Conservation (phyloP, 2,329 filamentous ascomycete species). For the Cordyceps cicadae region DNA sequence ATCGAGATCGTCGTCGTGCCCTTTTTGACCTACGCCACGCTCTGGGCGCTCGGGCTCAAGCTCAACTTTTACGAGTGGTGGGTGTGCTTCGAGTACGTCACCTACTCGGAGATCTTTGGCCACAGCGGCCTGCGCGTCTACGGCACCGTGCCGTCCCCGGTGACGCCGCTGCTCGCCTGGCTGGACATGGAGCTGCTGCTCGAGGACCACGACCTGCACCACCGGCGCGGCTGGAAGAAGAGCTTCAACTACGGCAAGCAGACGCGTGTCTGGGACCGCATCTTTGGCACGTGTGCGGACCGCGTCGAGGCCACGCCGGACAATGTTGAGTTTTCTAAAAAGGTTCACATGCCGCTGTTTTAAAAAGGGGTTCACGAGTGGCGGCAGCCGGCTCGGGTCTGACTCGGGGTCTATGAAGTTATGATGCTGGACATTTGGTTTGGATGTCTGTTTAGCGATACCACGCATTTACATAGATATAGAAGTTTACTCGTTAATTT, state of each 20-base stretch:
- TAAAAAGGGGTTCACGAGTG: neutral
- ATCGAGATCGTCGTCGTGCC: constrained; percentile 34
- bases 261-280: constrained; percentile 9
- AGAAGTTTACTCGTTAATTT: neutral
- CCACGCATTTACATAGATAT: constrained; percentile 3
- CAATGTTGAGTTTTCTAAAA: constrained; percentile 2
- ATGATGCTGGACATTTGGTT: neutral
- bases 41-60: constrained; percentile 28
- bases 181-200: constrained; percentile 29
- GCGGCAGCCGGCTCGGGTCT: too few relatives aligned
- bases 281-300: constrained; percentile 8
- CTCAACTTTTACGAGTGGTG: constrained; percentile 41
- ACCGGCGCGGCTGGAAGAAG: constrained; percentile 27
- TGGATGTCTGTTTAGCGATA: neutral
- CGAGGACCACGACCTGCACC: constrained; percentile 35
- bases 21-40: constrained; percentile 27
- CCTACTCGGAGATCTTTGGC: constrained; percentile 31
- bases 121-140: constrained; percentile 33
- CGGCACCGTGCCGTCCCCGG: constrained; percentile 24
- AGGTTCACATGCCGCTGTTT: neutral
- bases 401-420: neutral
- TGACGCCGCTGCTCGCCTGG: constrained; percentile 25
- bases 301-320: constrained; percentile 8
- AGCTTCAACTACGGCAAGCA: constrained; percentile 12
- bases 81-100: constrained; percentile 36